Conservation (phyloP, 306 rosid genomes). For the Astragalus membranaceus region DNA sequence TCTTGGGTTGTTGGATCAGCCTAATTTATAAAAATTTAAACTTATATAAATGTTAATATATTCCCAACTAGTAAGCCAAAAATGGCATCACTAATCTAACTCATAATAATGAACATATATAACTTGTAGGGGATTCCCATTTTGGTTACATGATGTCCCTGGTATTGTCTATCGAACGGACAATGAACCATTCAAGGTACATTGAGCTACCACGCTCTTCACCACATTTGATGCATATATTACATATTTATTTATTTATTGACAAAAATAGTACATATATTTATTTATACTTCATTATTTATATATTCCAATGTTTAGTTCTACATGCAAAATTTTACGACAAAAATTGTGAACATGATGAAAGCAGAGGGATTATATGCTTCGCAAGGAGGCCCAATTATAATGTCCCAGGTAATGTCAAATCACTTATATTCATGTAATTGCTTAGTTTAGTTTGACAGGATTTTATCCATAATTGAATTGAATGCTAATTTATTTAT, state of each 20-base stretch:
- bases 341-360: constrained; percentile 64
- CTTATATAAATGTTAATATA: not conserved
- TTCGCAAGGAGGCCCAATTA: constrained; percentile 82
- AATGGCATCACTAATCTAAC: not conserved
- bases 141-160: constrained; percentile 83
- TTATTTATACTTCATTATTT: no score
- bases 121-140: constrained; percentile 64
- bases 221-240: not conserved
- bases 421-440: not conserved
- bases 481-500: not conserved
- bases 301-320: constrained; percentile 28
- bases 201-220: not conserved
- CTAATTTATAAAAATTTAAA: not conserved
- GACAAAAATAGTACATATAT: no score
- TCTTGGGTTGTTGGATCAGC: no score
- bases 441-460: not conserved
- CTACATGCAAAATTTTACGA: constrained; percentile 70
- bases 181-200: constrained; percentile 78
- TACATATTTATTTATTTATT: no score
- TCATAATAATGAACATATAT: not conserved
- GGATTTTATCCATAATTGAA: not conserved
- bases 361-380: constrained; percentile 60
- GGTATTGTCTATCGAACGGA: constrained; percentile 62
- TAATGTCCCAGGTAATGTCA: constrained; percentile 44
- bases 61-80: not conserved